These are phyloP conservation scores for Cornus controversa DNA, from an alignment of 148 eudicot species.

Conservation along the genomic window DNA sequence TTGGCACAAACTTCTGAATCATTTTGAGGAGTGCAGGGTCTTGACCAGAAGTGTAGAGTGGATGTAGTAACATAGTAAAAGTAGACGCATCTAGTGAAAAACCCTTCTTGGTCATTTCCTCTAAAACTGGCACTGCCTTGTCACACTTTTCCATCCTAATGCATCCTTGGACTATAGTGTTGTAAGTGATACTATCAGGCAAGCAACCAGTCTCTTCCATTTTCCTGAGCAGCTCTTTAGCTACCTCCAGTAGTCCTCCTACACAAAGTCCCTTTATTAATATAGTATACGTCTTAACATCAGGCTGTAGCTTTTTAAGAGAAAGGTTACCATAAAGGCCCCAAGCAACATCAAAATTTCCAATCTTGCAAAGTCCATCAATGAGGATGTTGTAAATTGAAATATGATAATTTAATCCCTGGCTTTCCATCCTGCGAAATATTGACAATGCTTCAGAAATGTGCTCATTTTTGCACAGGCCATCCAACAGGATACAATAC, in stretches of 20 bases:
- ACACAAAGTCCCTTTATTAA: constrained; percentile 10
- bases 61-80: background rate
- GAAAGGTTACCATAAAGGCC: too few species aligned
- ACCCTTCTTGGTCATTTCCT: background rate
- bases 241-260: background rate
- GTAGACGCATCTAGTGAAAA: background rate
- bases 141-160: background rate
- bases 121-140: constrained; percentile 2
- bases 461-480: too few species aligned
- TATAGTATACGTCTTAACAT: background rate
- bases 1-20: background rate
- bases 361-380: too few species aligned
- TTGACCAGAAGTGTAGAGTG: background rate
- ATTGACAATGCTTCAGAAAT: constrained; percentile 4
- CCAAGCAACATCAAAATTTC: too few species aligned
- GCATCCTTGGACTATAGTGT: background rate
- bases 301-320: background rate
- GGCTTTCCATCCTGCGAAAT: background rate
- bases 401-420: too few species aligned
- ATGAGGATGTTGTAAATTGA: too few species aligned
- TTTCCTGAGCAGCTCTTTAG: background rate
- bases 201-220: background rate
- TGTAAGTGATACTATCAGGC: background rate
- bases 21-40: background rate
- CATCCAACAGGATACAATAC: too few species aligned